Evolutionary conservation across 305 asterid species (phyloP).

Genomic region (Rubia balearica): DNA sequence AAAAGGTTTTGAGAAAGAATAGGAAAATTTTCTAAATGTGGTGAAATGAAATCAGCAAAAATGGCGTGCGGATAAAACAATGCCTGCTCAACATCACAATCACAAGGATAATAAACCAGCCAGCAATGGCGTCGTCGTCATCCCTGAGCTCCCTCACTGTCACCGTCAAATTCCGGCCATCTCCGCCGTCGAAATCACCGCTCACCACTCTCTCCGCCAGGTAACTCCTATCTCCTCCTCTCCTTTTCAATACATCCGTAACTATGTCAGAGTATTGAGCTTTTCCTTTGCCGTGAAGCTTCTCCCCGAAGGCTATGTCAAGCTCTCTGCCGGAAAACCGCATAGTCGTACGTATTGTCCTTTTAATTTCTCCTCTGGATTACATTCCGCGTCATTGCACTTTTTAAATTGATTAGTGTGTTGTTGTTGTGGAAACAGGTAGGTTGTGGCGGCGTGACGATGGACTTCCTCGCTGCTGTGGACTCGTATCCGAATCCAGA

Average conservation of each 20-base stretch:
- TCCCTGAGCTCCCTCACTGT: slow-evolving; percentile 6
- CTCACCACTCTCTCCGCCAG: slow-evolving; percentile 4
- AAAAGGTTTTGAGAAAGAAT: background rate
- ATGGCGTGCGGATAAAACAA: background rate
- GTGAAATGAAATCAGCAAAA: background rate
- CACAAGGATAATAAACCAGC: background rate
- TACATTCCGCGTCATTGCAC: background rate
- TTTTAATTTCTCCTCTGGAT: background rate
- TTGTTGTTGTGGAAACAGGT: slow-evolving; percentile 41
- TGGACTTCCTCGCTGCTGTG: slow-evolving; percentile 78
- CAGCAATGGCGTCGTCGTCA: slow-evolving; percentile 17
- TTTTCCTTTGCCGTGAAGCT: slow-evolving; percentile 13
- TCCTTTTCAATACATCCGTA: background rate
- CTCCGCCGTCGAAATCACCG: slow-evolving; percentile 5
- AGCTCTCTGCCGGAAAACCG: slow-evolving; percentile 44
- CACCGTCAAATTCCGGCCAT: background rate
- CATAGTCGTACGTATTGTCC: slow-evolving; percentile 29
- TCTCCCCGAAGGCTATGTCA: slow-evolving; percentile 33
- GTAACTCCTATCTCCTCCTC: background rate
- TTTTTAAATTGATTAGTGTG: background rate
- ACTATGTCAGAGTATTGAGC: background rate
- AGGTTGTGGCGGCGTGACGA: slow-evolving; percentile 57
- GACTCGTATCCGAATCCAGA: slow-evolving; percentile 92
- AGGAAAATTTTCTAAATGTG: too few relatives aligned
- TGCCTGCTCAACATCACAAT: background rate